Evolutionary conservation across 2,329 filamentous ascomycete genomes (phyloP).

Genomic region (Trichoderma koningii): DNA sequence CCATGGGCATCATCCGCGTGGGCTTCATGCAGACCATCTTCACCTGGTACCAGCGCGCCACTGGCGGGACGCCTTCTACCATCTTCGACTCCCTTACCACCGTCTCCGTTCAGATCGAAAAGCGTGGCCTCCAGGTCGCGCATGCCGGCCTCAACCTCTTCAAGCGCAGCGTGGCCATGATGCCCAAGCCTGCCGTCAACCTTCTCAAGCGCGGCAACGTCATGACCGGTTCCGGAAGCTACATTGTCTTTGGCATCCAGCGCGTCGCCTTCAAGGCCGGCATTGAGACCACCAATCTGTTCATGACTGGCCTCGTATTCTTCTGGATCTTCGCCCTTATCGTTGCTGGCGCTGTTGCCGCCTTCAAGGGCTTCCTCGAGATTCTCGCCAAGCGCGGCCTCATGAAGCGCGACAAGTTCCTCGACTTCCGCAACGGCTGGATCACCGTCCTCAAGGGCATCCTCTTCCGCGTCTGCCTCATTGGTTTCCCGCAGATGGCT

Average conservation of each 20-base stretch:
- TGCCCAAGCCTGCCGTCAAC: constrained; percentile 46
- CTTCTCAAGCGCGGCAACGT: constrained; percentile 59
- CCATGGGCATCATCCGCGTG: constrained; percentile 89
- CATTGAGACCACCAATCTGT: constrained; percentile 90
- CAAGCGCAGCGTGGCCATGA: constrained; percentile 57
- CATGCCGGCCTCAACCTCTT: constrained; percentile 47
- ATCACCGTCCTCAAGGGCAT: constrained; percentile 90
- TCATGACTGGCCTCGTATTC: constrained; percentile 87
- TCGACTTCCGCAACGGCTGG: constrained; percentile 94
- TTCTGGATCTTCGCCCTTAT: constrained; percentile 81
- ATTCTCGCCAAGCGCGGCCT: constrained; percentile 70
- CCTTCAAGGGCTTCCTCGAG: constrained; percentile 83
- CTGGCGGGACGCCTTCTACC: constrained; percentile 80
- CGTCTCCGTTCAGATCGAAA: constrained; percentile 83
- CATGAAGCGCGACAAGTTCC: constrained; percentile 84
- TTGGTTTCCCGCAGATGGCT: constrained; percentile 88
- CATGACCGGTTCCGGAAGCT: constrained; percentile 56
- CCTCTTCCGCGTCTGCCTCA: constrained; percentile 84
- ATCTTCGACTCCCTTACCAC: constrained; percentile 73
- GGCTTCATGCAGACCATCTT: constrained; percentile 85
- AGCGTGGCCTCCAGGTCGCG: constrained; percentile 50
- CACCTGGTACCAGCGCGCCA: constrained; percentile 94
- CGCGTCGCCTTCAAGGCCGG: constrained; percentile 82
- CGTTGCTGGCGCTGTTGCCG: constrained; percentile 69
- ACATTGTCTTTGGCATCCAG: constrained; percentile 76